phyloP scores from a whole-genome alignment of 306 rosid genomes.

The Phaseolus lunatus region DNA sequence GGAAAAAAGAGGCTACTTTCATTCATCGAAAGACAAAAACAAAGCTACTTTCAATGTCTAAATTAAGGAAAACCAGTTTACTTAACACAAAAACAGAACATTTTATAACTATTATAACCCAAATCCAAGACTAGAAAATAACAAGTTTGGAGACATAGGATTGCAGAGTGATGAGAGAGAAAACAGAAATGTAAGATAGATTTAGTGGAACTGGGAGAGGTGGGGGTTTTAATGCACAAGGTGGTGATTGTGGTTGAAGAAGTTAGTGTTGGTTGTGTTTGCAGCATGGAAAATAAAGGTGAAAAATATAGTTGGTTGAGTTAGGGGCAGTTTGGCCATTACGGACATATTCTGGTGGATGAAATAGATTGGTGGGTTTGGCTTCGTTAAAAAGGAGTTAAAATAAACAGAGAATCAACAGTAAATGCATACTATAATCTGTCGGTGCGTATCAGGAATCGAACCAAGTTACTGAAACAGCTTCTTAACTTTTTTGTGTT shows the following conservation, averaged over 20 bases:
- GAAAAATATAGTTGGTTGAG: conserved; percentile 13
- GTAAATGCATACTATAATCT: background rate
- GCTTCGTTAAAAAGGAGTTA: background rate
- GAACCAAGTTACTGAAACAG: conserved; percentile 21
- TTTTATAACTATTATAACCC: conserved; percentile 31
- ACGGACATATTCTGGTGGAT: background rate
- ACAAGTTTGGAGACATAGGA: conserved; percentile 28
- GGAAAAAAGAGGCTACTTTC: background rate
- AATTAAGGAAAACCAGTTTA: conserved; percentile 10
- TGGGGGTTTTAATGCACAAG: conserved; percentile 29
- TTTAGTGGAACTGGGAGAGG: background rate
- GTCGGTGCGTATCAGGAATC: conserved; percentile 44
- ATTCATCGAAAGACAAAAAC: background rate
- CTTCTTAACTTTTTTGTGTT: background rate
- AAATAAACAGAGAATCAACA: background rate
- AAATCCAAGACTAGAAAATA: conserved; percentile 35
- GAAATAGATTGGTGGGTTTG: conserved; percentile 18
- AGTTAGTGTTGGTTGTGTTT: conserved; percentile 21
- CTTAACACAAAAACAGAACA: conserved; percentile 33
- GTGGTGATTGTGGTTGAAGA: conserved; percentile 42
- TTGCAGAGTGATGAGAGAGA: background rate
- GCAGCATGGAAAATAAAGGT: conserved; percentile 3
- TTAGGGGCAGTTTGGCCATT: conserved; percentile 46
- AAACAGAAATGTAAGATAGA: conserved; percentile 18
- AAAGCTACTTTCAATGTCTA: conserved; percentile 9